These are phyloP conservation scores for Scytalidium lignicola DNA, from an alignment of 2,329 filamentous ascomycete species.

Conservation along the genomic window DNA sequence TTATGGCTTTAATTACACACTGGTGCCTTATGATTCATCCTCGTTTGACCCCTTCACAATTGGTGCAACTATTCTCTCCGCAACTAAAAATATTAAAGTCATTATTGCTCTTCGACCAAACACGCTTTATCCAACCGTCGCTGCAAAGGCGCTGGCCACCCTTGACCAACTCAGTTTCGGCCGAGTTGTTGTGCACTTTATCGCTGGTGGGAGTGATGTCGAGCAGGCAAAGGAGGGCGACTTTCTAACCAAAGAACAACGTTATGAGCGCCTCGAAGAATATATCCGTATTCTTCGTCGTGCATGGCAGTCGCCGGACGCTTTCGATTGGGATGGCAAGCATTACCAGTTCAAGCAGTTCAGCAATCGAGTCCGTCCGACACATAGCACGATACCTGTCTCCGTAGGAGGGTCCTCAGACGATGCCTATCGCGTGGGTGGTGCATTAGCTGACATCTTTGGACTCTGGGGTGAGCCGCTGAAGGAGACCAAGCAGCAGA, in stretches of 20 bases:
- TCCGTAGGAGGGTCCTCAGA: conserved; percentile 55
- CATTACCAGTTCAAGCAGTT: conserved; percentile 57
- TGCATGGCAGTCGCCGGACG: conserved; percentile 50
- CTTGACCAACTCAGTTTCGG: conserved; percentile 54
- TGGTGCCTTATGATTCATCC: conserved; percentile 53
- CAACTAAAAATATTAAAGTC: conserved; percentile 54
- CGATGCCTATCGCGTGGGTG: conserved; percentile 55
- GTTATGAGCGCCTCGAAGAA: conserved; percentile 54
- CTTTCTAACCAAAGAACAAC: conserved; percentile 51
- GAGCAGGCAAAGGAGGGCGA: conserved; percentile 58
- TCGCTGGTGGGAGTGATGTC: conserved; percentile 54
- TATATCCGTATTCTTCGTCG: conserved; percentile 57
- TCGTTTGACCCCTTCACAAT: conserved; percentile 53
- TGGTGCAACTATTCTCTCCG: conserved; percentile 51
- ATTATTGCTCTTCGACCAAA: conserved; percentile 59
- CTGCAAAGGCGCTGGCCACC: conserved; percentile 56
- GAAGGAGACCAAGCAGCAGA: conserved; percentile 59
- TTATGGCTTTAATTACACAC: conserved; percentile 56
- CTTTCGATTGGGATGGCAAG: conserved; percentile 57
- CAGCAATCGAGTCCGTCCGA: conserved; percentile 47
- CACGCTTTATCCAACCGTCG: conserved; percentile 57
- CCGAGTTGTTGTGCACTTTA: conserved; percentile 57
- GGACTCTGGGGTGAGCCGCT: conserved; percentile 60
- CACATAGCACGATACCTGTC: conserved; percentile 49
- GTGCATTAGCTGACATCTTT: conserved; percentile 55